Percentiles rank a stretch among this genome's conserved stretches.
These are phyloP conservation scores for Myxozyma monticola DNA, from an alignment of 805 yeast species.

Conservation along the genomic window DNA sequence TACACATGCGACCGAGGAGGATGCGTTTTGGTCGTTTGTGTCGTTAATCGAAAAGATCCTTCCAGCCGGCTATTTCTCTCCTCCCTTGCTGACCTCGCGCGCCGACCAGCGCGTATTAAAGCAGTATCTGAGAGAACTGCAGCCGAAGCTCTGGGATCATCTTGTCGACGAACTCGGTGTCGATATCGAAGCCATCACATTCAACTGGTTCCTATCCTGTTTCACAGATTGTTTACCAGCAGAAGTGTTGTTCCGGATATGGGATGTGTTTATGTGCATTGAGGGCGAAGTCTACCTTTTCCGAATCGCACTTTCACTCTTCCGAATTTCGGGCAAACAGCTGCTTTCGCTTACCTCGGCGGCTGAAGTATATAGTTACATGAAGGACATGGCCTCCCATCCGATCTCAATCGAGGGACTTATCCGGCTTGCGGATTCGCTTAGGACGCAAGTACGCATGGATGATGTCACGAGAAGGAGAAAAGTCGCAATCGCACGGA, in stretches of 20 bases:
- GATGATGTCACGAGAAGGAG: slow-evolving; percentile 33
- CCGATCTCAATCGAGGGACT: slow-evolving; percentile 36
- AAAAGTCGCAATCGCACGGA: slow-evolving; percentile 20
- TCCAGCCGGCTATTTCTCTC: slow-evolving; percentile 47
- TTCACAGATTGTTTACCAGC: slow-evolving; percentile 54
- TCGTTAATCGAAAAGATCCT: slow-evolving; percentile 51
- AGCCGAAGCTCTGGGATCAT: slow-evolving; percentile 47
- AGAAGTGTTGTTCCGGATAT: slow-evolving; percentile 52
- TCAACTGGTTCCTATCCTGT: slow-evolving; percentile 59
- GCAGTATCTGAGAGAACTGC: slow-evolving; percentile 39
- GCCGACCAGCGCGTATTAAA: slow-evolving; percentile 46
- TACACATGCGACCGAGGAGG: slow-evolving; percentile 49
- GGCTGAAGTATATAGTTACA: slow-evolving; percentile 37
- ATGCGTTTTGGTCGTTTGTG: slow-evolving; percentile 54
- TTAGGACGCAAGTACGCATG: slow-evolving; percentile 27
- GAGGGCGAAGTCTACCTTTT: slow-evolving; percentile 43
- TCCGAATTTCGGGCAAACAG: slow-evolving; percentile 34
- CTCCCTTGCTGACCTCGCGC: slow-evolving; percentile 41
- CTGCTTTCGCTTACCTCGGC: slow-evolving; percentile 33
- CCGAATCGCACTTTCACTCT: slow-evolving; percentile 39
- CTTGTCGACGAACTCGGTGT: slow-evolving; percentile 40
- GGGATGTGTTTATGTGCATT: slow-evolving; percentile 51
- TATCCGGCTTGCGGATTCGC: slow-evolving; percentile 34
- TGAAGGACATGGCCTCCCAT: slow-evolving; percentile 37
- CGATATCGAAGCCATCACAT: slow-evolving; percentile 51